Conservation (phyloP, 2,329 filamentous ascomycete genomes). For the Plenodomus lindquistii region DNA sequence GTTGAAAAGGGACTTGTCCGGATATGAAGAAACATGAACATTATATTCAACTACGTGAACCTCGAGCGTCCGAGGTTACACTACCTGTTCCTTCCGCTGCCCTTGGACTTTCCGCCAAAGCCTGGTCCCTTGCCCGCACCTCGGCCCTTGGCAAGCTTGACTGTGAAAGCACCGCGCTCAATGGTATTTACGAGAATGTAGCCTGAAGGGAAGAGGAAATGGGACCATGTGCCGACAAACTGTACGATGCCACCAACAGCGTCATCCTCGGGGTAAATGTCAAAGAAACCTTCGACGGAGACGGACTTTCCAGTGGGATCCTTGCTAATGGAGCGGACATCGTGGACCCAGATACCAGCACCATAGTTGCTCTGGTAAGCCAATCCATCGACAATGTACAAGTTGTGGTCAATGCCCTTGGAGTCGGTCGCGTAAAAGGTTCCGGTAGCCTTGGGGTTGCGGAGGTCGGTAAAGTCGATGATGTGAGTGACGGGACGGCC, state of each 20-base stretch:
- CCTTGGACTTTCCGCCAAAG: constrained; percentile 22
- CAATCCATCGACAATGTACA: constrained; percentile 48
- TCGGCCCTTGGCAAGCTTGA: constrained; percentile 35
- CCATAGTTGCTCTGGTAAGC: constrained; percentile 50
- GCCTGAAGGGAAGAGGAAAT: constrained; percentile 42
- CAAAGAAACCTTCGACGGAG: constrained; percentile 48
- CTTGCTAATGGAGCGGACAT: constrained; percentile 44
- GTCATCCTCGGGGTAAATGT: constrained; percentile 50
- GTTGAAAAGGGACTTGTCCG: no score
- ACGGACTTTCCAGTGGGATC: constrained; percentile 45
- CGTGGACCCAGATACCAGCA: constrained; percentile 45
- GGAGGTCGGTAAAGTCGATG: constrained; percentile 39
- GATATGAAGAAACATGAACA: no score
- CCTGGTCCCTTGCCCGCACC: constrained; percentile 25
- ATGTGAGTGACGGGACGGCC: constrained; percentile 42
- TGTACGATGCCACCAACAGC: constrained; percentile 38
- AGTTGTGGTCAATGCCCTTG: constrained; percentile 51
- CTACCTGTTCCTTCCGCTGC: constrained; percentile 4
- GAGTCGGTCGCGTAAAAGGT: constrained; percentile 44
- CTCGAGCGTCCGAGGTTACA: not conserved
- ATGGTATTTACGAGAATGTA: constrained; percentile 45
- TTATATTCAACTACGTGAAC: not conserved
- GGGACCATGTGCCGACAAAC: constrained; percentile 51
- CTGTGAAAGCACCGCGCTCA: constrained; percentile 43
- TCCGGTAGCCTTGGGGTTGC: constrained; percentile 45